Evolutionary conservation across 768 basidiomycete genomes (phyloP).

Genomic region (Psilocybe cubensis): DNA sequence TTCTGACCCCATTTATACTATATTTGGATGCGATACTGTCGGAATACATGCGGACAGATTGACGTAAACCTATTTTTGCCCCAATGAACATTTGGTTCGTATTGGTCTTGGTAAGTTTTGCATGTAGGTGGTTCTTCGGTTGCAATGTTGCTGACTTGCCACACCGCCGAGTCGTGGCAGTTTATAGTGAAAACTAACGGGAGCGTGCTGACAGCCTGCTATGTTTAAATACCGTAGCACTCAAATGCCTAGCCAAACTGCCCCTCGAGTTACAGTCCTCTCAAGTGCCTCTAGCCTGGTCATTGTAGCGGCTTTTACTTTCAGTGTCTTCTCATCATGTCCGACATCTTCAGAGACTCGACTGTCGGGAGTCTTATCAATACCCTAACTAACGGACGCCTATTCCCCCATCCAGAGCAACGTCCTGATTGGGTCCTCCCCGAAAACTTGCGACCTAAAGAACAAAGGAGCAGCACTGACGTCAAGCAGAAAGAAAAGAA

Average conservation of each 20-base stretch:
- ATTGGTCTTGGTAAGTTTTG: background rate
- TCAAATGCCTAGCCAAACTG: background rate
- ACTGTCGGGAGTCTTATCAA: background rate
- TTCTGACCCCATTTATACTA: too few species aligned
- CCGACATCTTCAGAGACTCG: background rate
- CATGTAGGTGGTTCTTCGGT: background rate
- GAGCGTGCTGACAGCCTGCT: background rate
- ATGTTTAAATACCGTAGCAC: background rate
- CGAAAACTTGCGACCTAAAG: background rate
- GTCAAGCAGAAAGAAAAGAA: background rate
- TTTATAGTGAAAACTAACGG: background rate
- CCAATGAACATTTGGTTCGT: background rate
- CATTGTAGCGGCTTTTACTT: too few species aligned
- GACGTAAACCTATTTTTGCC: background rate
- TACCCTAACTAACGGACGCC: background rate
- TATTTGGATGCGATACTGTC: too few species aligned
- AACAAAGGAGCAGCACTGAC: background rate
- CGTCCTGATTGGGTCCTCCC: background rate
- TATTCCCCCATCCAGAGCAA: background rate
- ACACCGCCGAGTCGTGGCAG: background rate
- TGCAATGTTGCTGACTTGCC: background rate
- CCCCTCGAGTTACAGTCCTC: background rate
- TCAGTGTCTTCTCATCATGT: background rate
- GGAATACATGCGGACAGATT: too few species aligned
- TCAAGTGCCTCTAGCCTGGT: too few species aligned